Evolutionary conservation across 352 stramenopile genomes (phyloP).

Genomic region (Phytophthora ohioensis): DNA sequence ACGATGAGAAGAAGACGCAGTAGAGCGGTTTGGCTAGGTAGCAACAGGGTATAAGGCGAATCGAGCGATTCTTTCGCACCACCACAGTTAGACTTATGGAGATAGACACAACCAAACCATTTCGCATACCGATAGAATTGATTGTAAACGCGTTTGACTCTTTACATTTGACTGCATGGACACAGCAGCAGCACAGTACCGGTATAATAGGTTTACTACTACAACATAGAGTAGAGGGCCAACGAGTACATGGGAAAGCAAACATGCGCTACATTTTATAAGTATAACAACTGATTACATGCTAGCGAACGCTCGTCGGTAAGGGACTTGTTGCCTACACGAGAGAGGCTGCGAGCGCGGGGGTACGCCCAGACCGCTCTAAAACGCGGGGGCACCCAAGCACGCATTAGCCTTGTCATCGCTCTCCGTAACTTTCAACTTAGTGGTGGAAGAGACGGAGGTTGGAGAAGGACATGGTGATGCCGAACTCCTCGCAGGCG

Average conservation of each 20-base stretch:
- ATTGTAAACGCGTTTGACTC: neutral
- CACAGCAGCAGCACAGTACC: too few species aligned
- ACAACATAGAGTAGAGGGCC: neutral
- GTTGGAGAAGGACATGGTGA: slow-evolving; percentile 99
- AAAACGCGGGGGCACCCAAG: slow-evolving; percentile 19
- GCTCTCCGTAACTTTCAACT: slow-evolving; percentile 23
- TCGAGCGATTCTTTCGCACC: neutral
- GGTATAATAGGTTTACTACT: too few species aligned
- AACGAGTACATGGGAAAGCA: slow-evolving; percentile 11
- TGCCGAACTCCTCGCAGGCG: slow-evolving; percentile 98
- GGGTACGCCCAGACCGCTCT: slow-evolving; percentile 25
- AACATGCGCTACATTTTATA: slow-evolving; percentile 34
- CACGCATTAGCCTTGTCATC: slow-evolving; percentile 25
- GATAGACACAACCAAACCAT: slow-evolving; percentile 25
- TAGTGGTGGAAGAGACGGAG: slow-evolving; percentile 99
- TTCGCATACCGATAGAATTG: slow-evolving; percentile 20
- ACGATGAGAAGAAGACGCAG: slow-evolving; percentile 48
- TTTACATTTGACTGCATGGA: neutral
- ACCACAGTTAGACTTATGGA: slow-evolving; percentile 12
- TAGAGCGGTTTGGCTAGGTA: slow-evolving; percentile 21
- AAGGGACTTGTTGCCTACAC: slow-evolving; percentile 21
- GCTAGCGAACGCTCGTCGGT: slow-evolving; percentile 25
- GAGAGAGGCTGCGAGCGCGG: slow-evolving; percentile 24
- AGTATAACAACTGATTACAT: slow-evolving; percentile 34
- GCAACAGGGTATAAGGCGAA: slow-evolving; percentile 5